phyloP scores from a whole-genome alignment of 1,284 basidiomycete species.

The Heterobasidion parviporum region DNA sequence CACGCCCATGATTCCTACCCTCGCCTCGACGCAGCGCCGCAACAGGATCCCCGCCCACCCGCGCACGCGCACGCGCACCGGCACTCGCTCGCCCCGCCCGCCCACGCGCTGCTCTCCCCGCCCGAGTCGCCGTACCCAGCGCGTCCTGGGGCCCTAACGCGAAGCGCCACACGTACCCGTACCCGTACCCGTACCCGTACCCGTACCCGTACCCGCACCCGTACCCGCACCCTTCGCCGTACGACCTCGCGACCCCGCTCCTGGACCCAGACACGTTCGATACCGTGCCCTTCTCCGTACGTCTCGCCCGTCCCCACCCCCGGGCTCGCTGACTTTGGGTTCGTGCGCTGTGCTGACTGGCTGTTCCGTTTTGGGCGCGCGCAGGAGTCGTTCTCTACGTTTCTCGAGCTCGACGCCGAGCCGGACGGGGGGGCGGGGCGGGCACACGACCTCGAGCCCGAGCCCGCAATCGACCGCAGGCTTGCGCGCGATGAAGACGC shows the following conservation, averaged over 20 bases:
- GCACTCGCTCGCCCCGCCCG: no score
- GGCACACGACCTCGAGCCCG: neutral
- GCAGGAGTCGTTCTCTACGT: constrained; percentile 12
- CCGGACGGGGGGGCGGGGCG: constrained; percentile 1
- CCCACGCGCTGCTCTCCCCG: neutral
- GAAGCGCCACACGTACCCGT: neutral
- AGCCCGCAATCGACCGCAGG: neutral
- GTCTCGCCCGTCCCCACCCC: neutral
- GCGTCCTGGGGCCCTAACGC: no score
- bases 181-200: no score
- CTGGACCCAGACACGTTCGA: constrained; percentile 11
- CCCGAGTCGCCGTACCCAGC: neutral
- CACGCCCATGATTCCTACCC: no score
- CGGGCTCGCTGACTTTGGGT: neutral
- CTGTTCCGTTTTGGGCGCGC: neutral
- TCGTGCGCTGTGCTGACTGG: neutral
- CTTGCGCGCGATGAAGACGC: neutral
- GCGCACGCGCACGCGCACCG: no score
- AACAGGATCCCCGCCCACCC: no score
- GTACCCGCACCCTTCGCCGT: no score
- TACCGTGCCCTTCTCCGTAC: constrained; percentile 12
- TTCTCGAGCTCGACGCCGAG: constrained; percentile 2
- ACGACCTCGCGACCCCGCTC: constrained; percentile 7
- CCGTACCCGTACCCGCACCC: neutral
- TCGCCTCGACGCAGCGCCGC: no score